Evolutionary conservation across 441 rosid species (phyloP).

Genomic region (Adansonia rubrostipa): DNA sequence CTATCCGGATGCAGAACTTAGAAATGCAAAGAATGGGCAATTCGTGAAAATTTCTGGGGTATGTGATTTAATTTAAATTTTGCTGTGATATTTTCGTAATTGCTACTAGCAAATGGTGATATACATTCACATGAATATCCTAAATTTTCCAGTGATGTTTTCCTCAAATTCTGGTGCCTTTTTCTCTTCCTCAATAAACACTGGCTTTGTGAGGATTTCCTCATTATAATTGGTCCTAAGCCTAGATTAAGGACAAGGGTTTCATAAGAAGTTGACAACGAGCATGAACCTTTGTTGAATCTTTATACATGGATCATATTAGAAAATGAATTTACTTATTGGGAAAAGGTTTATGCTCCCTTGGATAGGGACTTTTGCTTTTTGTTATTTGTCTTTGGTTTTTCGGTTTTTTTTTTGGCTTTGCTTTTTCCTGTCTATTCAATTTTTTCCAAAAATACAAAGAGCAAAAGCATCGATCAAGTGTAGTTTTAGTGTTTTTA

Average conservation of each 20-base stretch:
- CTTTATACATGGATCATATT: background rate
- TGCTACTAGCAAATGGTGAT: background rate
- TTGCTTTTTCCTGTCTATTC: background rate
- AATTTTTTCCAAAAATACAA: background rate
- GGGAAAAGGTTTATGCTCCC: background rate
- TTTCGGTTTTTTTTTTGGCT: background rate
- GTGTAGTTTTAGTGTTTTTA: background rate
- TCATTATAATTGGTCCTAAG: background rate
- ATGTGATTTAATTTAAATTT: constrained; percentile 30
- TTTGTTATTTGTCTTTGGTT: background rate
- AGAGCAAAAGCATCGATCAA: background rate
- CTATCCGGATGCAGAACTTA: constrained; percentile 89
- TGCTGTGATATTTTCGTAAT: background rate
- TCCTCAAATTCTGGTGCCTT: background rate
- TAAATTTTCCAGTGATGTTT: background rate
- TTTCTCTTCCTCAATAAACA: background rate
- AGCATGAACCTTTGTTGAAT: background rate
- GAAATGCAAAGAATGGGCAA: constrained; percentile 98
- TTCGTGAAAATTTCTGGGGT: constrained; percentile 99
- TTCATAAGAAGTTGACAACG: background rate
- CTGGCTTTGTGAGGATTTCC: background rate
- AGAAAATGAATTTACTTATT: background rate
- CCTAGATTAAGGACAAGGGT: background rate
- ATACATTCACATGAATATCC: background rate
- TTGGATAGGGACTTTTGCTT: background rate